Percentiles rank a stretch among this genome's conserved stretches.
phyloP scores from a whole-genome alignment of 2,329 filamentous ascomycete genomes.

The Pseudogymnoascus verrucosus region DNA sequence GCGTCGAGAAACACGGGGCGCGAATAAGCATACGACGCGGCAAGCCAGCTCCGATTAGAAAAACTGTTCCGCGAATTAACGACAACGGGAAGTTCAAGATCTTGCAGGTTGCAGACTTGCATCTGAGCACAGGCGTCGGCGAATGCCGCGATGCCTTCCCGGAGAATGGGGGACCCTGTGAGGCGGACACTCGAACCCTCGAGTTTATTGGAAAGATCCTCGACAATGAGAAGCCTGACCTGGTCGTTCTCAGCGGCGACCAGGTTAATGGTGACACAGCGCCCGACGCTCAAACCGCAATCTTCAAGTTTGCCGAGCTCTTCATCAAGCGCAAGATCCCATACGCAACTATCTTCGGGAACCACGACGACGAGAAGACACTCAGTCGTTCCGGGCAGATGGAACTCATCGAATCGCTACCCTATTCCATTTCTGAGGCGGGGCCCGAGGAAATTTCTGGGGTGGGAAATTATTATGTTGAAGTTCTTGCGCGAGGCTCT shows the following conservation, averaged over 20 bases:
- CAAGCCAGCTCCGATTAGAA: slow-evolving; percentile 52
- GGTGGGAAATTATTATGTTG: slow-evolving; percentile 89
- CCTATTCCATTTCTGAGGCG: slow-evolving; percentile 78
- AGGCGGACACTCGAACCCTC: slow-evolving; percentile 84
- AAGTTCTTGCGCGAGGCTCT: slow-evolving; percentile 71
- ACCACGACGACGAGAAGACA: slow-evolving; percentile 84
- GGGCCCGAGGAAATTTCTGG: slow-evolving; percentile 81
- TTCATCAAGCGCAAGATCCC: slow-evolving; percentile 83
- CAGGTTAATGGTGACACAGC: slow-evolving; percentile 93
- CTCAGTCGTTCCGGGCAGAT: slow-evolving; percentile 73
- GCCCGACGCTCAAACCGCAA: slow-evolving; percentile 82
- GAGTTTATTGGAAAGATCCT: slow-evolving; percentile 79
- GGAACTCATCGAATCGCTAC: slow-evolving; percentile 75
- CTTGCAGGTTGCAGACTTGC: slow-evolving; percentile 89
- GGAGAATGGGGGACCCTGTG: slow-evolving; percentile 68
- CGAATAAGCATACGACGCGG: slow-evolving; percentile 75
- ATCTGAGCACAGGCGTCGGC: slow-evolving; percentile 84
- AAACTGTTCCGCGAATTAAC: slow-evolving; percentile 66
- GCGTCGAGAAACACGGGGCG: slow-evolving; percentile 55
- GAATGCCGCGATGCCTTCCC: slow-evolving; percentile 81
- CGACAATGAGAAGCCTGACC: slow-evolving; percentile 87
- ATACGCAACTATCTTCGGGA: slow-evolving; percentile 90
- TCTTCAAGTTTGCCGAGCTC: slow-evolving; percentile 85
- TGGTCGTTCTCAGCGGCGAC: slow-evolving; percentile 87
- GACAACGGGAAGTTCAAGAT: slow-evolving; percentile 96